Conservation (phyloP, 805 yeast genomes). For the Yamadazyma akitaensis region DNA sequence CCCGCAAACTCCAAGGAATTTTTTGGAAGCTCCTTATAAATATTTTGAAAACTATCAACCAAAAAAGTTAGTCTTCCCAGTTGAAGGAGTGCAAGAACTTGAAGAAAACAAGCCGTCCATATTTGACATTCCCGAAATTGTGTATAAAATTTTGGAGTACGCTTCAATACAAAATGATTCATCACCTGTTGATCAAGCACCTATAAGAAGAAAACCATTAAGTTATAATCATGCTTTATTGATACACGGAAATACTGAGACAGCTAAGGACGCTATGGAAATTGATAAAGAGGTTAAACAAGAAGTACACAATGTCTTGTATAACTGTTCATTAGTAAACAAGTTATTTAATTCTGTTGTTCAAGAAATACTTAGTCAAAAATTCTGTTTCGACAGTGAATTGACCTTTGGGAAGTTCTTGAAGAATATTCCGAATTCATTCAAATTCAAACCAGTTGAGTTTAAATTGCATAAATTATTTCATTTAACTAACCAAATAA, state of each 20-base stretch:
- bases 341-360: constrained; percentile 61
- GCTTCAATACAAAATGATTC: constrained; percentile 52
- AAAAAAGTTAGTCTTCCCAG: neutral
- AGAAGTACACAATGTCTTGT: constrained; percentile 30
- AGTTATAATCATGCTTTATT: constrained; percentile 66
- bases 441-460: constrained; percentile 34
- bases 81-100: neutral
- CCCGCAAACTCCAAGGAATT: constrained; percentile 9
- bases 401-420: constrained; percentile 44
- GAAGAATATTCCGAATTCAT: constrained; percentile 7
- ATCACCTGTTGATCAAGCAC: constrained; percentile 61
- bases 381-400: constrained; percentile 52
- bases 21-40: neutral
- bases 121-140: constrained; percentile 74
- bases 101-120: constrained; percentile 35
- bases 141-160: constrained; percentile 54
- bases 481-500: constrained; percentile 43
- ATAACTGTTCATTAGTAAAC: constrained; percentile 67
- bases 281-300: constrained; percentile 6
- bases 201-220: constrained; percentile 64
- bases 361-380: constrained; percentile 50
- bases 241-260: constrained; percentile 53
- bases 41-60: constrained; percentile 6
- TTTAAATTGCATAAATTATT: constrained; percentile 67
- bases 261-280: constrained; percentile 45